Evolutionary conservation across 192 early-diverging fungal species (phyloP).

Genomic region (Rhizophagus clarus): DNA sequence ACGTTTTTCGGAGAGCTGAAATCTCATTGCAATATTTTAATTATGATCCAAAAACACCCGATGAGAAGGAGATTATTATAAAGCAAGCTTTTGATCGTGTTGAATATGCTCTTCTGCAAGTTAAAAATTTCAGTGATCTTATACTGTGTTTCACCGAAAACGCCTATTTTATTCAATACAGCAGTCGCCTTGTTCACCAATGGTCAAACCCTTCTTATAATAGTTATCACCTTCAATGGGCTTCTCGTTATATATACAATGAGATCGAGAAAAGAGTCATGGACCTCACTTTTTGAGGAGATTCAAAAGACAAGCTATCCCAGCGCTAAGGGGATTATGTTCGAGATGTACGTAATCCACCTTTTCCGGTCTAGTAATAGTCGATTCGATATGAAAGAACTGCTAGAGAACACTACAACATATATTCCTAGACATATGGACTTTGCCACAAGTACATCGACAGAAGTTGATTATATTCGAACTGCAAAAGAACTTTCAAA

Average conservation of each 20-base stretch:
- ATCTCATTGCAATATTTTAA: background rate
- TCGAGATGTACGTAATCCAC: background rate
- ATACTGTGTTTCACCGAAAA: background rate
- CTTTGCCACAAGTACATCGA: background rate
- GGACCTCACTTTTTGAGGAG: background rate
- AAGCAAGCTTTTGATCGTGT: background rate
- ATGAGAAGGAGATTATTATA: background rate
- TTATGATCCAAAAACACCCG: background rate
- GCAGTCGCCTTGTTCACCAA: background rate
- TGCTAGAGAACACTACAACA: background rate
- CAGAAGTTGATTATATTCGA: background rate
- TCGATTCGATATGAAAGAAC: background rate
- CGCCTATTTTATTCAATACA: background rate
- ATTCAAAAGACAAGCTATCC: background rate
- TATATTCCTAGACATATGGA: background rate
- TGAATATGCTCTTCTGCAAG: background rate
- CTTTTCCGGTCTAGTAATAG: background rate
- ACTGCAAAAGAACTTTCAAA: background rate
- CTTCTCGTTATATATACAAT: conserved; percentile 10
- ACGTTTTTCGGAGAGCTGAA: background rate
- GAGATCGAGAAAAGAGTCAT: background rate
- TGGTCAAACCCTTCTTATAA: conserved; percentile 1
- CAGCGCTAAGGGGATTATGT: background rate
- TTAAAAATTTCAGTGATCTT: background rate
- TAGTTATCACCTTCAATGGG: background rate